Base-by-base conservation (phyloP, 2,329 filamentous ascomycete species). In the Aspergillus pseudonomiae region DNA sequence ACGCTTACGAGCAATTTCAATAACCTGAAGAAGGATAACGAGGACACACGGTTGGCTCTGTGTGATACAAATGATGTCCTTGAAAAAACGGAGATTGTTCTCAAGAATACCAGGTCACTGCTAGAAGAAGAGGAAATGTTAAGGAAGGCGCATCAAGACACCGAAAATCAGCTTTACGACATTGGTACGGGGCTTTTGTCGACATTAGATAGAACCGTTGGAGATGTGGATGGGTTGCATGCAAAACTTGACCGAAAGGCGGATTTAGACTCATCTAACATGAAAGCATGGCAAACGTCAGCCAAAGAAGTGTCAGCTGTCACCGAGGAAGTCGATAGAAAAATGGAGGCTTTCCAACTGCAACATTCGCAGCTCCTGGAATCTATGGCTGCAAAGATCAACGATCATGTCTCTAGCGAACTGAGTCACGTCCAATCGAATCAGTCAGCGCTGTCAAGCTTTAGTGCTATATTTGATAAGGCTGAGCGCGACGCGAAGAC, bases 161-260 rank as follows among this genome's bases (percentile, higher is more conserved):
- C 95, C 0, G 95, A 99, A 75, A 85, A 87, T 66, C 86, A 91
- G 72, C 87, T 99, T 45, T 86, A 87, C 19, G 82, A 84, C 36
- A 86, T 97, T 59, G 93, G 94, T 4, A 86, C 85, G 30, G 86
- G 91, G 63, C 87, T 99, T 60, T 85, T 98, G 63, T 87, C 86
- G 16, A 96, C 92, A 1, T 83, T 99, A 24, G 85, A 88, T 48
- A 88, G 85, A 70, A 95, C 94, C 0, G 91, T 96, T 0, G 82
- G 85, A 45, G 93, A 98, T 77, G 89, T 98, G 11, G 86, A 88
- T 64, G 90, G 91, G 2, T 84, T 98, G 16, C 92, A 92, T 67
- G 91, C 91, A 9, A 99, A 99, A 78, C 89, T 97, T 67, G 88
- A 88, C 70, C 88, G 95, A 59, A 93, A 93, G 73, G 93, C 92